Evolutionary conservation across 1,139 yeast genomes (phyloP), one percentile per base, ranked within the genome.

Genomic region (Arxiozyma bovina): DNA sequence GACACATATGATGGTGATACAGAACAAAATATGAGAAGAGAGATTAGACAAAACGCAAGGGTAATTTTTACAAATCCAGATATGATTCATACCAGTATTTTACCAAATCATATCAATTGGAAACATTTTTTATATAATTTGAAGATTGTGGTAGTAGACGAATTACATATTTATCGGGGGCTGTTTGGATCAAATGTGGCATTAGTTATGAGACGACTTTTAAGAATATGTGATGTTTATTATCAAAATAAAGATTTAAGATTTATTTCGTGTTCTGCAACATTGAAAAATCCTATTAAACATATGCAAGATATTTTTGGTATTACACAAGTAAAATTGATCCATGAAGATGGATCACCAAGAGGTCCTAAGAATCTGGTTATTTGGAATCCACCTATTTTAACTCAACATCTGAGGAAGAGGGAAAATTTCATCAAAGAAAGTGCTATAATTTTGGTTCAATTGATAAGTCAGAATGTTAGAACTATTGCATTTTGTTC

Each of bases 1-100:
- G 91, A 86, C 51, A 87, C 98, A 0, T 93, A 82, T 64, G 99
- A 93, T 69, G 99, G 99, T 3, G 99, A 93, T 67, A 91, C 98
- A 0, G 85, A 84, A 1, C 65, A 74, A 42, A 73, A 73, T 4
- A 74, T 74, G 18, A 74, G 97, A 43, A 68, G 70, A 0, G 64
- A 66, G 23, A 79, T 89, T 23, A 75, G 89, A 53, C 74, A 76
- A 30, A 74, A 74, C 53, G 89, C 96, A 0, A 83, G 85, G 55
- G 85, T 93, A 5, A 83, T 93, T 11, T 89, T 93, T 67, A 88
- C 98, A 0, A 93, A 93, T 64, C 99, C 99, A 0, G 99, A 93
- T 66, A 88, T 93, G 74, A 75, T 94, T 2, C 99, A 93, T 70
- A 79, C 90, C 0, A 83, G 93, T 21, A 81, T 93, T 17, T 70